Evolutionary conservation across 306 rosid species (phyloP).

Genomic region (Dalbergia oliveri): DNA sequence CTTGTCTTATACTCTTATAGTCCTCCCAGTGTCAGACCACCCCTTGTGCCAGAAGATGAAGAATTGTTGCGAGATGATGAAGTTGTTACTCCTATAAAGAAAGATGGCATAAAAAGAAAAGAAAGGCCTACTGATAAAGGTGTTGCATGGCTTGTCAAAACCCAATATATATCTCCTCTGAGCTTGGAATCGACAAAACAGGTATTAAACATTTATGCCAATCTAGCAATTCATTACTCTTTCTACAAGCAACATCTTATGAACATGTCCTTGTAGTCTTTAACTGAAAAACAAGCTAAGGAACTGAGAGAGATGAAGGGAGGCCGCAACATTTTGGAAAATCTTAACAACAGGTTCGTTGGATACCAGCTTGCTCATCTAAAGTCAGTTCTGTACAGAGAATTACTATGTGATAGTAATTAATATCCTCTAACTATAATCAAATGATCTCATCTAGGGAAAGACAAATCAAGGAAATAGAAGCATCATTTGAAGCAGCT

Average conservation of each 20-base stretch:
- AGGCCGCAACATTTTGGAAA: conserved; percentile 75
- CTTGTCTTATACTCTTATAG: conserved; percentile 51
- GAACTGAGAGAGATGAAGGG: conserved; percentile 91
- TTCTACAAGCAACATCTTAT: conserved; percentile 31
- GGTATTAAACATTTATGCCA: conserved; percentile 56
- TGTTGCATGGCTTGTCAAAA: conserved; percentile 99
- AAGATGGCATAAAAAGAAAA: conserved; percentile 87
- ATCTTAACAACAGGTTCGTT: conserved; percentile 75
- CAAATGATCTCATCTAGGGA: conserved; percentile 64
- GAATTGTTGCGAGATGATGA: conserved; percentile 91
- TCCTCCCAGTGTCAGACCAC: conserved; percentile 81
- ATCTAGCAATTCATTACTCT: conserved; percentile 32
- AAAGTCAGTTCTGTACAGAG: not conserved
- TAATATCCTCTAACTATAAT: conserved; percentile 32
- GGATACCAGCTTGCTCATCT: conserved; percentile 23
- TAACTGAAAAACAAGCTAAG: conserved; percentile 98
- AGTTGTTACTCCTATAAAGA: conserved; percentile 79
- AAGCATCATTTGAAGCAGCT: conserved; percentile 97
- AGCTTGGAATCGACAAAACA: conserved; percentile 92
- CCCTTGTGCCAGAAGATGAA: conserved; percentile 90
- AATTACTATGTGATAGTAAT: conserved; percentile 19
- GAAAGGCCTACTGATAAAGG: conserved; percentile 99
- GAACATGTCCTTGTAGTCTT: conserved; percentile 66
- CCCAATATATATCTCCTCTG: conserved; percentile 96
- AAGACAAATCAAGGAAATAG: conserved; percentile 91